Evolutionary conservation across 106 monocot species (phyloP), one percentile per base, ranked within the genome.

Genomic region (Phalaenopsis aphrodite): DNA sequence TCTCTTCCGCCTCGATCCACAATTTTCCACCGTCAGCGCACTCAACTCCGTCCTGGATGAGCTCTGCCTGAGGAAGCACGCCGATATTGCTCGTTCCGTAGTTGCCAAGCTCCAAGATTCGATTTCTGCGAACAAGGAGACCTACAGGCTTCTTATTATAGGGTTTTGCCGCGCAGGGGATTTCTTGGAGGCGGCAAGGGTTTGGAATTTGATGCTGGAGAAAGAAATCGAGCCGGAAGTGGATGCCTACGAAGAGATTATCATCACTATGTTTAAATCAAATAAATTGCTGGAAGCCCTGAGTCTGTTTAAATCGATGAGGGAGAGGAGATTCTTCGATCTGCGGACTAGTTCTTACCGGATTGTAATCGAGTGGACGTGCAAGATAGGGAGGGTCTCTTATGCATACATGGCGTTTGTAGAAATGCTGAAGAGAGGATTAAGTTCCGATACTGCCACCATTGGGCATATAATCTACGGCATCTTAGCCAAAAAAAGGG

Each of bases 391-490:
- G 24, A 85, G 78, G 76, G 41, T 93, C 6, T 61, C 39, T 18
- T 37, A 75, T 39, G 88, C 88, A 2, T 73, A 83, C 78, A 87
- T 89, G 87, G 52, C 94, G 81, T 78, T 89, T 7, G 91, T 75
- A 18, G 92, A 96, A 82, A 94, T 96, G 91, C 47, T 94, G 0
- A 96, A 96, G 81, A 90, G 88, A 86, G 93, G 94, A 8, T 18
- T 96, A 5, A 76, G 66, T 6, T 56, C 84, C 4, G 90, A 92
- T 42, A 49, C 52, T 18, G 24, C 74, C 0, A 77, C 84, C 3
- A 1, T 92, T 37, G 94, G 93, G 15, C 79, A 68, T 41, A 65
- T 96, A 65, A 67, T 89, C 11, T 94, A 96, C 41, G 90, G 86
- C 52, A 56, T 92, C 1, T 18, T 96, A 42, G 88, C 66, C 24